Evolutionary conservation across 257 asterid genomes (phyloP).

Genomic region (Leptodermis oblonga): DNA sequence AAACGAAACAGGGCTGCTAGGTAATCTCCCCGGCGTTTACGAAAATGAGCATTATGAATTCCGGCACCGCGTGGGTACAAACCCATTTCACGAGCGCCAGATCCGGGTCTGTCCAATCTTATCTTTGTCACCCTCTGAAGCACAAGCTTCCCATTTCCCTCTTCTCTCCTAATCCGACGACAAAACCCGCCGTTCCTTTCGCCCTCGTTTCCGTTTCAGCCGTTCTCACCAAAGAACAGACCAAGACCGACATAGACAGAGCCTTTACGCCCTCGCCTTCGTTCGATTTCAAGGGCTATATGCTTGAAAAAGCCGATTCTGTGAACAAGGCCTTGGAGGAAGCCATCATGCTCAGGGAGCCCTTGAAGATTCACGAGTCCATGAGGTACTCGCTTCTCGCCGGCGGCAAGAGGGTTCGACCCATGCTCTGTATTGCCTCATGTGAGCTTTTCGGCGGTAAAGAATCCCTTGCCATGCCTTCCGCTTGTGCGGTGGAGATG

Average conservation of each 20-base stretch:
- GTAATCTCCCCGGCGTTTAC: not conserved
- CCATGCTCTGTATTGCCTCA: slow-evolving; percentile 53
- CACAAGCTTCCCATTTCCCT: slow-evolving; percentile 19
- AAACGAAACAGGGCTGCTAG: no score
- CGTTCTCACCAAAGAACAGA: slow-evolving; percentile 26
- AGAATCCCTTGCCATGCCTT: slow-evolving; percentile 47
- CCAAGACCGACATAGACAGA: slow-evolving; percentile 2
- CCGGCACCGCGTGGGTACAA: slow-evolving; percentile 25
- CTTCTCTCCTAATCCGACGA: slow-evolving; percentile 12
- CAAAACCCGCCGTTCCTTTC: slow-evolving; percentile 1
- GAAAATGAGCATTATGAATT: slow-evolving; percentile 31
- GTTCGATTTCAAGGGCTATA: slow-evolving; percentile 38
- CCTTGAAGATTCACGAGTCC: slow-evolving; percentile 45
- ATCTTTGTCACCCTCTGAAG: slow-evolving; percentile 21
- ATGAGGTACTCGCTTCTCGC: slow-evolving; percentile 68
- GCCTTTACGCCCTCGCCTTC: slow-evolving; percentile 6
- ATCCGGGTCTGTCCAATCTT: slow-evolving; percentile 19
- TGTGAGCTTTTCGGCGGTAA: slow-evolving; percentile 58
- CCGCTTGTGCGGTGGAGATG: slow-evolving; percentile 70
- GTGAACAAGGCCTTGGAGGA: slow-evolving; percentile 50
- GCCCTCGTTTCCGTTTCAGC: slow-evolving; percentile 18
- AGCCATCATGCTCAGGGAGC: slow-evolving; percentile 32
- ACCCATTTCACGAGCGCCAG: slow-evolving; percentile 16
- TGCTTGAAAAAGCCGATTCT: slow-evolving; percentile 32
- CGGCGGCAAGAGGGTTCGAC: slow-evolving; percentile 61